Conservation (phyloP, 2,329 filamentous ascomycete species). For the Juglanconis sp. region DNA sequence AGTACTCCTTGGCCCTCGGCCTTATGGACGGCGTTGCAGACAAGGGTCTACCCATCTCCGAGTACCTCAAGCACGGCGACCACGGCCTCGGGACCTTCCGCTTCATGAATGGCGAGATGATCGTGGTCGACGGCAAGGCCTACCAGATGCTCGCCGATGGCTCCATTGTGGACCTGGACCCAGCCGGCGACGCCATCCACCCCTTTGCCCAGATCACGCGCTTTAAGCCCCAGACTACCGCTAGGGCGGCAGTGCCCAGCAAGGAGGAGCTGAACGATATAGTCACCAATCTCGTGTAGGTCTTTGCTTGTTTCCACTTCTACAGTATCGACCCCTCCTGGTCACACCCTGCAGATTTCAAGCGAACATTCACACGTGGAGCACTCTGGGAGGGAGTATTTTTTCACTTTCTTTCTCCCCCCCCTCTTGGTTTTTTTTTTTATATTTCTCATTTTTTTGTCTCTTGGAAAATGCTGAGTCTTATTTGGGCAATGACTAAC, state of each 20-base stretch:
- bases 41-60: constrained; percentile 27
- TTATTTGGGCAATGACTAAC: background rate
- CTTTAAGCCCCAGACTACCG: constrained; percentile 23
- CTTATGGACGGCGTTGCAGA: constrained; percentile 34
- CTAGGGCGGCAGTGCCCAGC: constrained; percentile 20
- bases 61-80: constrained; percentile 29
- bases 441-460: too few relatives aligned
- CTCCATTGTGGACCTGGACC: constrained; percentile 23
- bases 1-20: constrained; percentile 32
- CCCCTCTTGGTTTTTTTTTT: too few relatives aligned
- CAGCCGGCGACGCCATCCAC: constrained; percentile 24
- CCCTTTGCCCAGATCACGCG: constrained; percentile 33
- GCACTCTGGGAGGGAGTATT: too few relatives aligned
- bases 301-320: background rate
- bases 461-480: too few relatives aligned
- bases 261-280: constrained; percentile 25
- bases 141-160: constrained; percentile 35
- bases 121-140: constrained; percentile 29
- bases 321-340: too few relatives aligned
- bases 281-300: constrained; percentile 20
- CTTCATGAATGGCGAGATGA: constrained; percentile 34
- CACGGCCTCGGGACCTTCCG: constrained; percentile 34
- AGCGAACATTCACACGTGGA: too few relatives aligned
- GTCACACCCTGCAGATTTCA: too few relatives aligned
- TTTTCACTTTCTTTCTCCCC: too few relatives aligned